phyloP scores from a whole-genome alignment of 1,284 basidiomycete species.

The Leccinum brunneo-olivaceum region DNA sequence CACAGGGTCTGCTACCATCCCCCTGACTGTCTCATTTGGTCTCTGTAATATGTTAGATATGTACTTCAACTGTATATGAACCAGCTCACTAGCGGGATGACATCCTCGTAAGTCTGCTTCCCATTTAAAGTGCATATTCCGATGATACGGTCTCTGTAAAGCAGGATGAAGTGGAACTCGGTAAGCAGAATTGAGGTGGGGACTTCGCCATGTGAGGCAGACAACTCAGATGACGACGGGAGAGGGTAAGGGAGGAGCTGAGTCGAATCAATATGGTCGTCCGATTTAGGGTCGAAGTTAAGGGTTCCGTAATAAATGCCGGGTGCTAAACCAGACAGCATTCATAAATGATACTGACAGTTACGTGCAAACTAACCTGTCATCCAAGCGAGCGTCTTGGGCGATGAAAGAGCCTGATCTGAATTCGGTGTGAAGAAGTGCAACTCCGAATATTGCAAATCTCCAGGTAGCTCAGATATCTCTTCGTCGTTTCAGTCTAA shows the following conservation, averaged over 20 bases:
- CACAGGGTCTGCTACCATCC: constrained; percentile 76
- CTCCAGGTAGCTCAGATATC: constrained; percentile 81
- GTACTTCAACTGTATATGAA: background rate
- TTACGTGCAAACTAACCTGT: constrained; percentile 49
- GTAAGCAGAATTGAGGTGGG: constrained; percentile 80
- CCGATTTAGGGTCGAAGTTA: constrained; percentile 60
- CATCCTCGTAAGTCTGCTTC: constrained; percentile 78
- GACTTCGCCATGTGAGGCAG: constrained; percentile 30
- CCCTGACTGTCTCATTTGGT: constrained; percentile 65
- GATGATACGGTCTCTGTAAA: constrained; percentile 77
- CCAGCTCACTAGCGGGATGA: constrained; percentile 64
- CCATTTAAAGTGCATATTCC: constrained; percentile 82
- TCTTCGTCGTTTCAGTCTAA: constrained; percentile 42
- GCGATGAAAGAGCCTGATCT: constrained; percentile 59
- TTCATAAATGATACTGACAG: constrained; percentile 9
- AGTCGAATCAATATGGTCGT: constrained; percentile 75
- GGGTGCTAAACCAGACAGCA: constrained; percentile 41
- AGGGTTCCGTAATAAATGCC: constrained; percentile 81
- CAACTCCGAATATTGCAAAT: constrained; percentile 66
- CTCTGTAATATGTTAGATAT: constrained; percentile 41
- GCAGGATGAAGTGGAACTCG: constrained; percentile 87
- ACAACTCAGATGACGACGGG: constrained; percentile 27
- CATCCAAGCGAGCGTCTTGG: constrained; percentile 81
- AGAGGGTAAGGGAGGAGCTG: constrained; percentile 62
- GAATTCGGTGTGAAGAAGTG: constrained; percentile 69